Conservation (phyloP, 805 yeast species). For the Hemisphaericaspora nanyangensis region DNA sequence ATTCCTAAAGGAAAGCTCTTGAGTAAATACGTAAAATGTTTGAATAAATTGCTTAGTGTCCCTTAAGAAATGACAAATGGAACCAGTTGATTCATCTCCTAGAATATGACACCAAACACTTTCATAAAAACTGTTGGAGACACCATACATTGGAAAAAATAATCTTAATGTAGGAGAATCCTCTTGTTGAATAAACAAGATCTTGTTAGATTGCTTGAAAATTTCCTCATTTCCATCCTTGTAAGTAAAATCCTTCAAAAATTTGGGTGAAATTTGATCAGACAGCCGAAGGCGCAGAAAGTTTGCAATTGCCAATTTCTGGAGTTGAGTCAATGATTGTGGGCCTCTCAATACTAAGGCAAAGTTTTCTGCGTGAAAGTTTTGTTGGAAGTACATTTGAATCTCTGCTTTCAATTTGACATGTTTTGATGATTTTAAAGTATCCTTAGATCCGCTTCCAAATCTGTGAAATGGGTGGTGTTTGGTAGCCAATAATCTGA, state of each 20-base stretch:
- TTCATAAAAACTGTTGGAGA: slow-evolving; percentile 20
- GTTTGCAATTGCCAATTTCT: slow-evolving; percentile 44
- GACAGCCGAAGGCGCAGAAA: too few relatives aligned
- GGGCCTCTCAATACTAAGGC: slow-evolving; percentile 62
- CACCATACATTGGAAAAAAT: slow-evolving; percentile 37
- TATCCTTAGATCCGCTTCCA: slow-evolving; percentile 59
- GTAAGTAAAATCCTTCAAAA: background rate
- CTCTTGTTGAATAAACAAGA: slow-evolving; percentile 36
- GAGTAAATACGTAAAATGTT: slow-evolving; percentile 39
- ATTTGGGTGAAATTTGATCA: slow-evolving; percentile 16
- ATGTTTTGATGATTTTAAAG: slow-evolving; percentile 37
- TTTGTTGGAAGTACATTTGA: slow-evolving; percentile 31
- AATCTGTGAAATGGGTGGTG: slow-evolving; percentile 57
- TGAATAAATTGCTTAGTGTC: slow-evolving; percentile 27
- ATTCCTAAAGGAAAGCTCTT: slow-evolving; percentile 32
- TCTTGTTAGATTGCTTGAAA: slow-evolving; percentile 4
- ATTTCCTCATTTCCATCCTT: background rate
- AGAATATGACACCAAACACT: slow-evolving; percentile 53
- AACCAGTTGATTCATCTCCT: slow-evolving; percentile 58
- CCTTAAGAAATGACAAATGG: slow-evolving; percentile 43
- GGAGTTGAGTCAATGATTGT: slow-evolving; percentile 55
- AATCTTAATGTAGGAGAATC: slow-evolving; percentile 39
- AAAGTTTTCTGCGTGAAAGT: slow-evolving; percentile 49
- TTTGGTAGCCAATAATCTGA: slow-evolving; percentile 45
- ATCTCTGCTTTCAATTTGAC: slow-evolving; percentile 35